A percentile compares a stretch with the other conserved stretches of the same genome.
Evolutionary conservation across 73 alveolate species (phyloP).

Genomic region (Symbiodinium pilosum): DNA sequence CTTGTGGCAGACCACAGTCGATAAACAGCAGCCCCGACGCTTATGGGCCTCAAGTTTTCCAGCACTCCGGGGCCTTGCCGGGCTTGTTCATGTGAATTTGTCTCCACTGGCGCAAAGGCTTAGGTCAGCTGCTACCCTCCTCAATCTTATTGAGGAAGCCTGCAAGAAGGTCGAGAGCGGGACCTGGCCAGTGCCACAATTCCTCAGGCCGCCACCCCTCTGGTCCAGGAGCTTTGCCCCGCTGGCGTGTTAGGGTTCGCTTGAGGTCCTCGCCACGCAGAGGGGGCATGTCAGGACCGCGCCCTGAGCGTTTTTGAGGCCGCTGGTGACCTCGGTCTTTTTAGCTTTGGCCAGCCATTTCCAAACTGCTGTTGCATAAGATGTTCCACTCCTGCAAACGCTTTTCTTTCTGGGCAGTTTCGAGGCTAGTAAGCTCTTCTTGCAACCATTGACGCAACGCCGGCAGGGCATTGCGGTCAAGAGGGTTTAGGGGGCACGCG

Average conservation of each 20-base stretch:
- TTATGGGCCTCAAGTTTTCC: neutral
- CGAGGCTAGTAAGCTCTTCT: too few relatives aligned
- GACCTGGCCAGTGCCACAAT: neutral
- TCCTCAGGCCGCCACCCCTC: neutral
- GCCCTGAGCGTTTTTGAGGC: neutral
- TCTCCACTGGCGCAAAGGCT: neutral
- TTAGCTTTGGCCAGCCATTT: neutral
- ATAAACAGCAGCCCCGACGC: neutral
- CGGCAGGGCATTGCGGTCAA: too few relatives aligned
- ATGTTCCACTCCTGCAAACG: neutral
- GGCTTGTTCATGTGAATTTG: neutral
- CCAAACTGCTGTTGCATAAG: neutral
- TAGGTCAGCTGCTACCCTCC: neutral
- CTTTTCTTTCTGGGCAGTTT: neutral
- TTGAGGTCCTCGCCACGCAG: neutral
- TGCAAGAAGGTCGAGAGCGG: neutral
- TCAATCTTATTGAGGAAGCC: neutral
- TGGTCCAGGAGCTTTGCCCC: neutral
- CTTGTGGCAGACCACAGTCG: neutral
- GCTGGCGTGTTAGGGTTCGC: neutral
- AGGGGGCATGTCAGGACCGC: neutral
- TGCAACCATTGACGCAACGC: too few relatives aligned
- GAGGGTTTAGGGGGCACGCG: too few relatives aligned
- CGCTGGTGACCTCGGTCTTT: neutral
- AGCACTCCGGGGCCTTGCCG: neutral